A percentile compares a stretch with the other conserved stretches of the same genome.
Conservation (phyloP, 2,329 filamentous ascomycete genomes). For the Arthroderma uncinatum region DNA sequence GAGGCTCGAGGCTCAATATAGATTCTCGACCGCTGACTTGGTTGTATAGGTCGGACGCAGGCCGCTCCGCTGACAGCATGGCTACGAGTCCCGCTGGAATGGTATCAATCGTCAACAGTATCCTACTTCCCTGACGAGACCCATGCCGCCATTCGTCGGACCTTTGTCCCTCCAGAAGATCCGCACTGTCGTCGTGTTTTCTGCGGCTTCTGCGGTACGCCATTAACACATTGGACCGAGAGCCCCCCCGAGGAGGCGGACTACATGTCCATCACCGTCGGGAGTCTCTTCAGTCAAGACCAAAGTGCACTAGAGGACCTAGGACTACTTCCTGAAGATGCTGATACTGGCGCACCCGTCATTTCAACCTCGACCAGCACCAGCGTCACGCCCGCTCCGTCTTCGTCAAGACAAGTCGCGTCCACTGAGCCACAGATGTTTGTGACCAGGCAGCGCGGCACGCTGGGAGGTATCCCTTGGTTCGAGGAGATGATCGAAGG, state of each 20-base stretch:
- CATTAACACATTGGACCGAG: conserved; percentile 74
- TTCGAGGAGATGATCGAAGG: conserved; percentile 73
- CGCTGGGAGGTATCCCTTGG: conserved; percentile 59
- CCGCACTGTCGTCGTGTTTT: conserved; percentile 61
- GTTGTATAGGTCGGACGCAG: conserved; percentile 46
- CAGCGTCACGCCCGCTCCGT: not conserved
- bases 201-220: conserved; percentile 85
- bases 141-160: conserved; percentile 52
- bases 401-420: conserved; percentile 13
- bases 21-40: not conserved
- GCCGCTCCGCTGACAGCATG: conserved; percentile 67
- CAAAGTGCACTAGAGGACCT: conserved; percentile 62
- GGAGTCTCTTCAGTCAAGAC: conserved; percentile 61
- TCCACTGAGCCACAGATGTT: conserved; percentile 19
- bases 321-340: conserved; percentile 52
- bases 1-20: not conserved
- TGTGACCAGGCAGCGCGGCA: conserved; percentile 29
- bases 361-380: not conserved
- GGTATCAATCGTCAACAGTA: conserved; percentile 66
- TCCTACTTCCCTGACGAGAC: conserved; percentile 71
- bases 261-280: conserved; percentile 71
- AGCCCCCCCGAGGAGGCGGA: conserved; percentile 57
- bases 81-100: conserved; percentile 68
- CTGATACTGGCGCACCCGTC: conserved; percentile 15
- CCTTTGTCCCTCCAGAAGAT: conserved; percentile 51